phyloP scores from a whole-genome alignment of 139 green algal genomes.

The Spirogloea muscicola region DNA sequence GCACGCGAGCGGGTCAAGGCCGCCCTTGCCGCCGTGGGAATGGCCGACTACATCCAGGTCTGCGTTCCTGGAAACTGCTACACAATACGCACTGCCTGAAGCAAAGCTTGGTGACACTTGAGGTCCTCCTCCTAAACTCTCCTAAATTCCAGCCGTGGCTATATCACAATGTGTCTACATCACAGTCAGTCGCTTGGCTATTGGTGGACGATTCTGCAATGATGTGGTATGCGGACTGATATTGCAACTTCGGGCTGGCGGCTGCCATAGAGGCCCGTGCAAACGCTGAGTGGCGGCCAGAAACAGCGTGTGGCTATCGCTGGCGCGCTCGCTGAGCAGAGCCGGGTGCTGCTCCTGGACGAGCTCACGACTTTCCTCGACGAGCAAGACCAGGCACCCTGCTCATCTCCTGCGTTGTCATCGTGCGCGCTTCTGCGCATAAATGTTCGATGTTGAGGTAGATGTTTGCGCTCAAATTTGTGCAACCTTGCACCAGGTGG shows the following conservation, averaged over 20 bases:
- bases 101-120: no score
- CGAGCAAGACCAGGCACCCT: constrained; percentile 75
- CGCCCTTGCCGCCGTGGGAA: constrained; percentile 72
- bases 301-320: constrained; percentile 96
- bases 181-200: no score
- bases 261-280: constrained; percentile 57
- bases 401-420: not conserved
- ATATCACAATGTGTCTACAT: no score
- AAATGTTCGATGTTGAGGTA: not conserved
- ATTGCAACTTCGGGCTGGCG: no score
- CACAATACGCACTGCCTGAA: not conserved
- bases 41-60: constrained; percentile 63
- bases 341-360: constrained; percentile 88
- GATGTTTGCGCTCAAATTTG: not conserved
- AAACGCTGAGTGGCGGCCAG: constrained; percentile 91
- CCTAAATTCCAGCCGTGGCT: no score
- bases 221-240: no score
- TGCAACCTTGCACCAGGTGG: constrained; percentile 8
- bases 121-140: no score
- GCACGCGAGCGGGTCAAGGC: constrained; percentile 59
- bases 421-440: no score
- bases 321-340: constrained; percentile 70
- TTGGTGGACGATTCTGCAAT: no score
- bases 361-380: constrained; percentile 99
- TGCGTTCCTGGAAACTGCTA: no score